Base-by-base conservation (phyloP, 768 basidiomycete species). In the Gymnopilus dilepis region DNA sequence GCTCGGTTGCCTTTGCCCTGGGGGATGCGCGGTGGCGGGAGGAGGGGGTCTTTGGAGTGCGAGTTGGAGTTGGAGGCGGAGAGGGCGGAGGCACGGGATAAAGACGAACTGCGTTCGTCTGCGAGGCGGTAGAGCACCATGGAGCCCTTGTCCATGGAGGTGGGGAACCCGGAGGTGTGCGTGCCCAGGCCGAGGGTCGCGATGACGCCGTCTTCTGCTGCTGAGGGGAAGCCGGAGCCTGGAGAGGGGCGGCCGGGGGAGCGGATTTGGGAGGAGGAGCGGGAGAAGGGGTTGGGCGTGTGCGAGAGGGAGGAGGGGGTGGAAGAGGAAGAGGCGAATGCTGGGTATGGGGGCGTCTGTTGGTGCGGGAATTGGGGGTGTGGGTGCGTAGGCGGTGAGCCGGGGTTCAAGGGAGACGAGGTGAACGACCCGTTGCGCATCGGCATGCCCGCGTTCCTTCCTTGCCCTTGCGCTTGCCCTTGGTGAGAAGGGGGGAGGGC, bases 81-180 rank as follows among this genome's bases (percentile, higher is more conserved):
- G 28, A 24, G 19, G 11, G 51, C 31, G 8, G 55, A 38, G 2
- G 40, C 15, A 12, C 13, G 13, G 13, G 47, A 19, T n/a, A 21
- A 13, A 7, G 47, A 33, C 24, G 70, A 56, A 65, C 60, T 7
- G 0, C 67, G 51, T 43, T 79, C 79, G 42, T 79, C 74, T 1
- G 84, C 81, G 15, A 90, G 77, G 12, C 87, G 83, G 72, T 89
- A 90, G 52, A 90, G 78, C 30, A 90, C 76, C 89, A 90, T 89
- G 47, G 50, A 47, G n/a, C 63, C 63, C 3, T 54, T 38, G 19
- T 51, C 56, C 58, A 58, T 53, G 30, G 51, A 41, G 2, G 52
- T n/a, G 8, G 63, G 63, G 52, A 65, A 60, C 3, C 56, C 63
- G 22, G 59, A 60, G 52, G 40, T 58, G 24, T 65, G 54, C 13